Base-by-base conservation (phyloP, 2,329 filamentous ascomycete species). In the Colletotrichum gigasporum region DNA sequence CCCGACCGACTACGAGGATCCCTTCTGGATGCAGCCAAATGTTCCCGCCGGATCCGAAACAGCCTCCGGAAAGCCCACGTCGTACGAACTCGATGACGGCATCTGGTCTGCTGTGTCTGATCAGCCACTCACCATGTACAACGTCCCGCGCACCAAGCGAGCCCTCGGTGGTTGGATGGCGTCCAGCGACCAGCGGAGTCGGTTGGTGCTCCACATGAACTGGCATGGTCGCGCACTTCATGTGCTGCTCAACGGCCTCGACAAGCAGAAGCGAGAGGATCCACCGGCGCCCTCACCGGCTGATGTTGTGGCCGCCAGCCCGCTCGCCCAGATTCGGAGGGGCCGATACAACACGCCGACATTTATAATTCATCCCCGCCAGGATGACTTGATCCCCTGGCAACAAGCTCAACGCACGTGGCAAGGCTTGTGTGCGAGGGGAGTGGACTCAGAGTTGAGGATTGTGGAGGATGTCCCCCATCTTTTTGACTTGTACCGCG, bases 371-470 rank as follows among this genome's bases (percentile, higher is more conserved):
- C 75, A 77, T 59, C 66, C 68, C 0, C 66, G 50, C 1, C 50
- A 63, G 0, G 78, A 79, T 47, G 75, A 79, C 44, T 44, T 76
- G 41, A 72, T 77, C 45, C 75, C 75, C 2, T 76, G 71, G 69
- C 62, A 72, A 52, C 71, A 75, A 57, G 68, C 69, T 2, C 60
- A 26, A 45, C 41, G 69, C 11, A 74, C 71, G 8, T 51, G 37
- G 18, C 50, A 71, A 8, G 70, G 64, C 1, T 18, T 75, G 30
- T 22, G 11, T 3, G 20, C 20, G 16, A 12, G 11, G 2, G 28
- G 18, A 4, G 32, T 63, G 2, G 51, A 63, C 11, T 20, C 51
- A 11, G 37, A 41, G 37, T 5, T 41, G 37, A 18, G 37, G 14
- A 18, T 41, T 20, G 14, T 41, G n/a, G 37, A 41, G 6, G 37